Evolutionary conservation across 2,329 filamentous ascomycete genomes (phyloP).

Genomic region (Trichoderma atrobrunneum): DNA sequence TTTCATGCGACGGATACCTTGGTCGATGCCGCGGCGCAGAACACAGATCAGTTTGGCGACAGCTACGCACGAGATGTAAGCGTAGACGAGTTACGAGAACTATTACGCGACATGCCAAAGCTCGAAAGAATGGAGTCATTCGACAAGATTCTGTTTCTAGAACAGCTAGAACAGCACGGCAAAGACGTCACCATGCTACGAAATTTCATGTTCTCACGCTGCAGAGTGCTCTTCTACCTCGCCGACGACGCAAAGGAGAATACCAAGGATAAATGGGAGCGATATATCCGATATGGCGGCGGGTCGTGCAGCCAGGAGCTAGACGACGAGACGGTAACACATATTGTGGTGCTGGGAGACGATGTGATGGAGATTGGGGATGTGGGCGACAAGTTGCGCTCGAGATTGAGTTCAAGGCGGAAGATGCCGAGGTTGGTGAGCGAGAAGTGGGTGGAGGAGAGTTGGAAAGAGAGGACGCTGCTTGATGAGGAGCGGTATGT

Average conservation of each 20-base stretch:
- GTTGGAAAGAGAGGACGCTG: constrained; percentile 74
- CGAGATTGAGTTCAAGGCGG: constrained; percentile 43
- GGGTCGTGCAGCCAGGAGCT: constrained; percentile 55
- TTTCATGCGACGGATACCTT: constrained; percentile 64
- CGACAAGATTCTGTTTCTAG: constrained; percentile 46
- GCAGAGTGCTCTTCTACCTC: constrained; percentile 40
- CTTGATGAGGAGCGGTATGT: constrained; percentile 72
- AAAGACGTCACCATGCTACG: constrained; percentile 51
- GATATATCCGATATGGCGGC: constrained; percentile 66
- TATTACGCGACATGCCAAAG: constrained; percentile 52
- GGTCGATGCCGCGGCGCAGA: constrained; percentile 52
- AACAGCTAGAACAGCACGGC: constrained; percentile 55
- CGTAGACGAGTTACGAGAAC: constrained; percentile 57
- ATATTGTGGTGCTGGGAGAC: constrained; percentile 58
- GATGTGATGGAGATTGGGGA: constrained; percentile 39
- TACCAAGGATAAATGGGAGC: constrained; percentile 46
- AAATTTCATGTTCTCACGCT: constrained; percentile 52
- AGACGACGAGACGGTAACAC: constrained; percentile 60
- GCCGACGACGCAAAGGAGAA: constrained; percentile 32
- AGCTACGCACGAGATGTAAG: constrained; percentile 73
- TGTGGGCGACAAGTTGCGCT: constrained; percentile 44
- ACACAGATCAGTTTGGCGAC: constrained; percentile 76
- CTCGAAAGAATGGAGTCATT: constrained; percentile 42
- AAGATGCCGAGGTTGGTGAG: constrained; percentile 67
- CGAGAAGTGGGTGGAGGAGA: constrained; percentile 70